A percentile compares a stretch with the other conserved stretches of the same genome.
Evolutionary conservation across 2,329 filamentous ascomycete genomes (phyloP).

Genomic region (Apiospora rasikravindrae): DNA sequence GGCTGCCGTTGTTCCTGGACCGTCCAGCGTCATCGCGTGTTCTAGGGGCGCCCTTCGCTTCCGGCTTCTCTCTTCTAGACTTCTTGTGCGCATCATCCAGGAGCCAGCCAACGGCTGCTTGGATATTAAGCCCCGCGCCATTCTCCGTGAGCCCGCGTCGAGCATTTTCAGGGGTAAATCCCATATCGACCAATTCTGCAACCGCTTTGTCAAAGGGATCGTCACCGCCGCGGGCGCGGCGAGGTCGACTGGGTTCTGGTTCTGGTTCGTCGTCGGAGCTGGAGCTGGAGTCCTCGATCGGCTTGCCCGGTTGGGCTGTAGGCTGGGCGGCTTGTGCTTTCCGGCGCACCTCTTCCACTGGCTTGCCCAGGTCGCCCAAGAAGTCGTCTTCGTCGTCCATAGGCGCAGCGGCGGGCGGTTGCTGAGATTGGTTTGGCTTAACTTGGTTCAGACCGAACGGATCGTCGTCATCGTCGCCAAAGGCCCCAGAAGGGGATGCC

Average conservation of each 20-base stretch:
- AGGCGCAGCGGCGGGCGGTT: conserved; percentile 21
- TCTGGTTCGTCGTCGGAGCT: conserved; percentile 52
- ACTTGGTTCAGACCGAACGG: conserved; percentile 81
- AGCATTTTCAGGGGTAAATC: conserved; percentile 87
- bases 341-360: conserved; percentile 66
- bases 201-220: conserved; percentile 80
- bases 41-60: conserved; percentile 53
- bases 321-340: conserved; percentile 47
- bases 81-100: conserved; percentile 90
- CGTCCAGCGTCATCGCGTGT: conserved; percentile 42
- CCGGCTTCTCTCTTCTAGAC: conserved; percentile 74
- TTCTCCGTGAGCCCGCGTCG: conserved; percentile 79
- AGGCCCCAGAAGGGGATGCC: conserved; percentile 38
- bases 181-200: conserved; percentile 92
- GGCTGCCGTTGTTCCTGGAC: conserved; percentile 47
- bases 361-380: conserved; percentile 66
- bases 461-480: conserved; percentile 71
- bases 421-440: conserved; percentile 47
- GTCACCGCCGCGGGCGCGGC: conserved; percentile 31
- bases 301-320: conserved; percentile 59
- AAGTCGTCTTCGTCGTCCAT: conserved; percentile 67
- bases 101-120: conserved; percentile 86
- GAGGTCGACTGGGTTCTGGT: conserved; percentile 25
- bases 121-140: conserved; percentile 78
- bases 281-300: conserved; percentile 57